These are phyloP conservation scores for Euphrasia arctica DNA, from an alignment of 305 asterid genomes.

Conservation along the genomic window DNA sequence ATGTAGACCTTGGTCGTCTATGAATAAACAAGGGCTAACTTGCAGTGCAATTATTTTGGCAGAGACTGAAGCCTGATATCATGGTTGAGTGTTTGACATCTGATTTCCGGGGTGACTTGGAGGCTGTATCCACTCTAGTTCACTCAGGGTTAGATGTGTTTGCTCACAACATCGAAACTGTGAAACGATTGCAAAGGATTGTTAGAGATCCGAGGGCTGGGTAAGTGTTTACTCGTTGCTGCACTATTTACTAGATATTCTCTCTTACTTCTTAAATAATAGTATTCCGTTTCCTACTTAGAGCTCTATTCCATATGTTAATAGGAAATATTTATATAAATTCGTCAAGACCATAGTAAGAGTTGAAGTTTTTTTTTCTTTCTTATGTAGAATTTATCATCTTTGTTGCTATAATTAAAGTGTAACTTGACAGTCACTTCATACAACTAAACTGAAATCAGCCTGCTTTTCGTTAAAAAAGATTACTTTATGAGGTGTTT, in stretches of 20 bases:
- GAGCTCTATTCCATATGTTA: neutral
- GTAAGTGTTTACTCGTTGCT: constrained; percentile 42
- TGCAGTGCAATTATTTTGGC: constrained; percentile 31
- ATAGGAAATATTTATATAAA: neutral
- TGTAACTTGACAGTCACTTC: neutral
- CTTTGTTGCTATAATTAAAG: neutral
- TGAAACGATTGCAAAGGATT: constrained; percentile 79
- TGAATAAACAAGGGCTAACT: constrained; percentile 23
- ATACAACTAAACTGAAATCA: neutral
- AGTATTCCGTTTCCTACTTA: neutral
- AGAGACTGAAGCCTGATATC: constrained; percentile 81
- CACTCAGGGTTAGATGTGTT: constrained; percentile 93
- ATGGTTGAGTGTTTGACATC: constrained; percentile 98
- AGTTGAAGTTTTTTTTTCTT: neutral
- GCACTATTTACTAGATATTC: constrained; percentile 14
- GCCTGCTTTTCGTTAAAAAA: neutral
- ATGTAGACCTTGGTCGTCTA: neutral
- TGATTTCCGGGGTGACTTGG: constrained; percentile 88
- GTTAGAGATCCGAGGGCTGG: constrained; percentile 99
- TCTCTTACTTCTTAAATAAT: constrained; percentile 2
- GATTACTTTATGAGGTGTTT: neutral
- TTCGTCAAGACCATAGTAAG: neutral
- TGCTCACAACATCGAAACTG: constrained; percentile 93
- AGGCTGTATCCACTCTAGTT: constrained; percentile 67
- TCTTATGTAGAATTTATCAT: too few relatives aligned